These are phyloP conservation scores for Phytophthora uliginosa DNA, from an alignment of 352 stramenopile species.

Conservation along the genomic window DNA sequence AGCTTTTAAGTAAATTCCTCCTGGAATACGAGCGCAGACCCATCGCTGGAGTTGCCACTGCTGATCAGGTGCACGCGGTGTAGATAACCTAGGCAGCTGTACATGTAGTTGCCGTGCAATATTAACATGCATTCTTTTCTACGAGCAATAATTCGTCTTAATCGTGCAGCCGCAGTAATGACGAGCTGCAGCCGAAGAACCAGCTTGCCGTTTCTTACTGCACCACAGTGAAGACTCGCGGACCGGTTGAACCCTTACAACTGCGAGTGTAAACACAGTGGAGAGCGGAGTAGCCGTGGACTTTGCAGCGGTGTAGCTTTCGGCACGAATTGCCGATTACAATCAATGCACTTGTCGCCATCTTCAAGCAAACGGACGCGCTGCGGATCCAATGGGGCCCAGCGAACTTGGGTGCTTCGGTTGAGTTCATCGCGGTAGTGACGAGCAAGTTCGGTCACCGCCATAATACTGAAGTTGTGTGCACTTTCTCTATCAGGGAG, in stretches of 20 bases:
- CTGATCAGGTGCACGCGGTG: too few species aligned
- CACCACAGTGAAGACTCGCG: neutral
- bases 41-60: too few species aligned
- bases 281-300: too few species aligned
- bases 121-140: neutral
- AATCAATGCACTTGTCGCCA: neutral
- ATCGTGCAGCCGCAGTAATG: neutral
- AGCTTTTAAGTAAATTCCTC: too few species aligned
- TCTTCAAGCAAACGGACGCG: neutral
- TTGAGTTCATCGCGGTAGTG: neutral
- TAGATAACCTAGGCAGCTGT: too few species aligned
- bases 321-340: neutral
- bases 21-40: too few species aligned
- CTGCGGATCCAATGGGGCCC: neutral
- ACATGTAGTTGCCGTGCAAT: too few species aligned
- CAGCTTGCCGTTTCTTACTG: slow-evolving; percentile 3
- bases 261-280: too few species aligned
- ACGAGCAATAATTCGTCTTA: neutral
- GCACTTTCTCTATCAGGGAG: neutral
- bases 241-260: neutral
- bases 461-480: neutral
- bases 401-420: neutral
- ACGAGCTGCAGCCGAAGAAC: slow-evolving; percentile 5
- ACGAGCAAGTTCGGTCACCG: neutral
- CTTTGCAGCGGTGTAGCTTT: neutral